These are phyloP conservation scores for Smallanthus sonchifolius DNA, from an alignment of 129 eudicot species.

Conservation along the genomic window DNA sequence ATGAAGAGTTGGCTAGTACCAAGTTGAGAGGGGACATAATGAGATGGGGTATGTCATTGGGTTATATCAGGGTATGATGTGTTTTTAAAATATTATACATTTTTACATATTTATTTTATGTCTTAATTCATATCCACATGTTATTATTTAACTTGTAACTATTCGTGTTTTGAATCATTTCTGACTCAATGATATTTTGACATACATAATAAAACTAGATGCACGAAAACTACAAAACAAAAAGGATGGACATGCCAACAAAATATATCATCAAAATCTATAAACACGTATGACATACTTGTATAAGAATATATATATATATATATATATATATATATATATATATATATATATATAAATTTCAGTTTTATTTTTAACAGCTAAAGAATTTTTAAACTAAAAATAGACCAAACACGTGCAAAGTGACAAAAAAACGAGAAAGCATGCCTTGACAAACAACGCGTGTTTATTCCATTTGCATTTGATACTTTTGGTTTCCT, in stretches of 20 bases:
- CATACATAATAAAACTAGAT: not conserved
- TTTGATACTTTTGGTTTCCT: too few relatives aligned
- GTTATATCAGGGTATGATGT: not conserved
- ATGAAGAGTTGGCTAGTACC: not conserved
- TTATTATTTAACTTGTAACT: not conserved
- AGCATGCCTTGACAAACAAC: too few relatives aligned
- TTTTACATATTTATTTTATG: not conserved
- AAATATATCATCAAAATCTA: not conserved
- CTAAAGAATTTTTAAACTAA: too few relatives aligned
- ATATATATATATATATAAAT: too few relatives aligned
- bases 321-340: too few relatives aligned
- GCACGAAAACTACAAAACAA: not conserved
- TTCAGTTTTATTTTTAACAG: too few relatives aligned
- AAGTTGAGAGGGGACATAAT: constrained; percentile 1
- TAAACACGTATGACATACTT: not conserved
- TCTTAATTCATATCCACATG: not conserved
- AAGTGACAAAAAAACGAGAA: too few relatives aligned
- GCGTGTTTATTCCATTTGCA: too few relatives aligned
- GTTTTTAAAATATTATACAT: not conserved
- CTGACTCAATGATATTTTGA: not conserved
- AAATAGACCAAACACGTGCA: too few relatives aligned
- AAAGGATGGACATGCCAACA: not conserved
- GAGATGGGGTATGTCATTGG: not conserved
- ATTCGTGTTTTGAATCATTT: not conserved
- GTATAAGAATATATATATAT: not conserved